These are phyloP conservation scores for Microthyrium microscopicum DNA, from an alignment of 2,329 filamentous ascomycete species.

Conservation along the genomic window DNA sequence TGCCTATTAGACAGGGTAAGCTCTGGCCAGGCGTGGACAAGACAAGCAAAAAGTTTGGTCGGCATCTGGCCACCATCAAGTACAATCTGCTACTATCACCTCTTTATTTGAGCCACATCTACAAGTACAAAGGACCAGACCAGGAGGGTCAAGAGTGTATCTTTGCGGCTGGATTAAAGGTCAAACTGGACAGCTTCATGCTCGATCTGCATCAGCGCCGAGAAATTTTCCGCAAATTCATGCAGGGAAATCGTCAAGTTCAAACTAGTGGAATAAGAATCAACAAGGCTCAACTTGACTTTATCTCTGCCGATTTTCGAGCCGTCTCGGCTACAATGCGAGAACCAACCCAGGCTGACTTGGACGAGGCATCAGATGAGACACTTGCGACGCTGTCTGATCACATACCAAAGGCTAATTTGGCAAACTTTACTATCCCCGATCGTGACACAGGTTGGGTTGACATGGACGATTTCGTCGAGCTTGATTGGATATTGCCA, in stretches of 20 bases:
- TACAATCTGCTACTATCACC: slow-evolving; percentile 88
- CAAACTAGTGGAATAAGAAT: slow-evolving; percentile 83
- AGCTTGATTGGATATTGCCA: slow-evolving; percentile 89
- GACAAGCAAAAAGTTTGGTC: slow-evolving; percentile 95
- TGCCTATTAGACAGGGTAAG: slow-evolving; percentile 81
- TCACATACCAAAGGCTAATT: slow-evolving; percentile 34
- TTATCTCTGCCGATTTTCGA: slow-evolving; percentile 79
- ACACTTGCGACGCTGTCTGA: slow-evolving; percentile 39
- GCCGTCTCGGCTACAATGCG: slow-evolving; percentile 83
- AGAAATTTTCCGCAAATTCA: slow-evolving; percentile 74
- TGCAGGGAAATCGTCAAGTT: slow-evolving; percentile 43
- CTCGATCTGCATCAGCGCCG: slow-evolving; percentile 87
- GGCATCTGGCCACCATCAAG: slow-evolving; percentile 96
- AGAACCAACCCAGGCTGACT: slow-evolving; percentile 60
- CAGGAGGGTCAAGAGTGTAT: slow-evolving; percentile 64
- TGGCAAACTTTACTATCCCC: slow-evolving; percentile 86
- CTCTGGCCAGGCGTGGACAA: slow-evolving; percentile 89
- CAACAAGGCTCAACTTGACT: slow-evolving; percentile 82
- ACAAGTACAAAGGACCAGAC: slow-evolving; percentile 93
- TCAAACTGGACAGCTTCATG: slow-evolving; percentile 92
- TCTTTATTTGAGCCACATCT: slow-evolving; percentile 88
- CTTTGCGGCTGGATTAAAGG: slow-evolving; percentile 89
- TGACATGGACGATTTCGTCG: slow-evolving; percentile 98
- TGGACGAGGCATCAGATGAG: slow-evolving; percentile 50
- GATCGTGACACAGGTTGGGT: slow-evolving; percentile 95